Percentiles rank a stretch among this genome's conserved stretches.
Conservation (phyloP, 768 basidiomycete genomes). For the Tremella yokohamensis region DNA sequence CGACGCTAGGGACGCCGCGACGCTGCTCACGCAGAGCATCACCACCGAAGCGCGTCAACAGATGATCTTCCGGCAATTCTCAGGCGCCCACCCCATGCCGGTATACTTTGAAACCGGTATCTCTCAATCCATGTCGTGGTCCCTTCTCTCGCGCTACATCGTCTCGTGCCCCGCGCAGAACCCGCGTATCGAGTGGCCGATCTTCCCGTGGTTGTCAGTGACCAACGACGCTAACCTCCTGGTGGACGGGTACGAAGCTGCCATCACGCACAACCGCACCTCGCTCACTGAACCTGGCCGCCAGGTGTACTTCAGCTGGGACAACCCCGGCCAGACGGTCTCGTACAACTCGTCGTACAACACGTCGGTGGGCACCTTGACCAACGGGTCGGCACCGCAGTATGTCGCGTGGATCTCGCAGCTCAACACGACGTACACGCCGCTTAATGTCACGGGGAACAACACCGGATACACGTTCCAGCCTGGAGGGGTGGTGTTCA, state of each 20-base stretch:
- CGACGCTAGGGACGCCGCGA: slow-evolving; percentile 58
- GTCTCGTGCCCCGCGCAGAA: slow-evolving; percentile 58
- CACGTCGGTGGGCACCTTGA: slow-evolving; percentile 54
- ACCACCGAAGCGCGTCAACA: slow-evolving; percentile 65
- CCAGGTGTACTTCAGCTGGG: slow-evolving; percentile 58
- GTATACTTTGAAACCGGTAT: slow-evolving; percentile 59
- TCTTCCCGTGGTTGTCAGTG: slow-evolving; percentile 60
- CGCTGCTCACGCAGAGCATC: slow-evolving; percentile 60
- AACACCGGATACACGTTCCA: slow-evolving; percentile 56
- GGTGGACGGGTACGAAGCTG: slow-evolving; percentile 51
- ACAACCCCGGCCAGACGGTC: slow-evolving; percentile 58
- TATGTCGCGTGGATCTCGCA: slow-evolving; percentile 63
- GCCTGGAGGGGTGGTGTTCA: slow-evolving; percentile 57
- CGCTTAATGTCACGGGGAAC: slow-evolving; percentile 54
- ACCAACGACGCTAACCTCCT: slow-evolving; percentile 52
- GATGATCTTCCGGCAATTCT: slow-evolving; percentile 64
- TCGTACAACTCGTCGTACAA: slow-evolving; percentile 58
- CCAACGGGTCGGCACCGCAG: slow-evolving; percentile 52
- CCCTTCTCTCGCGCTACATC: slow-evolving; percentile 59
- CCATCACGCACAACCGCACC: slow-evolving; percentile 60
- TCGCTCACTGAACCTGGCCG: slow-evolving; percentile 56
- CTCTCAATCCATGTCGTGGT: slow-evolving; percentile 65
- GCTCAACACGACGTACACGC: slow-evolving; percentile 62
- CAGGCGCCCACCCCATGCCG: slow-evolving; percentile 61
- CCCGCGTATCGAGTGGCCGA: slow-evolving; percentile 58